Base-by-base conservation (phyloP, 768 basidiomycete genomes). In the Kondoa malvinella region DNA sequence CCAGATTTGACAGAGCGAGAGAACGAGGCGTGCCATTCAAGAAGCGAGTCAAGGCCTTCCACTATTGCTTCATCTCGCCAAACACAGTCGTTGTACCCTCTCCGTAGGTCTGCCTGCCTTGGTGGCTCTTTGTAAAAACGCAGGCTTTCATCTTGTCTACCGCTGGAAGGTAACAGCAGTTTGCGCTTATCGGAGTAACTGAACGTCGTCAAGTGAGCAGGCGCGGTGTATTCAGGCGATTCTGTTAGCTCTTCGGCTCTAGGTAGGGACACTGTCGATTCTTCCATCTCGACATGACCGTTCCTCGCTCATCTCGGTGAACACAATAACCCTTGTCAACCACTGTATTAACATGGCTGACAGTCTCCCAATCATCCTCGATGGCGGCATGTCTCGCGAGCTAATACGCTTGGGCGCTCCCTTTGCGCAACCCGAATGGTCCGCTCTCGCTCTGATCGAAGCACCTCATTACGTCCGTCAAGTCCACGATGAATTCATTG, bases 81-180 rank as follows among this genome's bases (percentile, higher is more conserved):
- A 71, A 34, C 30, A 72, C 72, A 26, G 2, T 80, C 63, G 78
- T 79, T 72, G 83, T 80, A 0, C 84, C 87, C 68, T 77, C 80
- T 66, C 69, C 92, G 78, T 50, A 91, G 79, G 1, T 81, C 77
- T 29, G 34, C 58, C 31, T 34, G 25, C 30, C 70, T 17, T 17
- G 33, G 15, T 4, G 72, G 72, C 34, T 71, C 68, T 16, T 40
- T 31, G 60, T 74, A 73, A 17, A 65, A 57, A 12, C 66, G 62
- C 1, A 74, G 26, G 12, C 71, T 68, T 1, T 65, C 64, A 50
- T 75, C 71, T 40, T 50, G 66, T 2, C 50, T n/a, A 15, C 25
- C 56, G 1, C 12, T 50, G 40, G 26, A 3, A 30, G 68, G 66
- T 16, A 71, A 57, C 4, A 74, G 64, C 31, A 75, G 67, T 32